phyloP scores from a whole-genome alignment of 345 rosid species.

The Laguncularia racemosa region DNA sequence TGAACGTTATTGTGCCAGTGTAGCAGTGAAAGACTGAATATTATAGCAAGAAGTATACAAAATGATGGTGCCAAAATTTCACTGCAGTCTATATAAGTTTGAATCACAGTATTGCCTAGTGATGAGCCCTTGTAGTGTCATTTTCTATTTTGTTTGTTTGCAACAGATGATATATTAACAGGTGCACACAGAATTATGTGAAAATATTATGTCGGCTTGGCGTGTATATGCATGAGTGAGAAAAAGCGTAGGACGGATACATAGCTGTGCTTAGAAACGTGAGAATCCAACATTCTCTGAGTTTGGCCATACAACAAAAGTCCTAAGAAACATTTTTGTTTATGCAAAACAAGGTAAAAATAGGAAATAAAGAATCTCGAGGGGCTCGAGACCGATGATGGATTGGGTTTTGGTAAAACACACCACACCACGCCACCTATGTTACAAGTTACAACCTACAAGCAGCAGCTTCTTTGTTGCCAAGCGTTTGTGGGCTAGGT shows the following conservation, averaged over 20 bases:
- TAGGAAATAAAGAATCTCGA: constrained; percentile 53
- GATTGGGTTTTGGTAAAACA: not conserved
- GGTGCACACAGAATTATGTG: not conserved
- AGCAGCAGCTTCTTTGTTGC: not conserved
- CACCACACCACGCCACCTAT: too few species aligned
- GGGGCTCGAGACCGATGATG: constrained; percentile 11
- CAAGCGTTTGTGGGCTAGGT: not conserved
- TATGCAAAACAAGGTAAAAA: constrained; percentile 6
- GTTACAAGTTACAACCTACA: too few species aligned
- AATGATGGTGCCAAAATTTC: not conserved
- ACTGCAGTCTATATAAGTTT: not conserved
- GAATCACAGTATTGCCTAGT: constrained; percentile 9
- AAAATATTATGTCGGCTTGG: not conserved
- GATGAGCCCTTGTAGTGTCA: constrained; percentile 5
- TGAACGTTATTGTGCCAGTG: too few species aligned
- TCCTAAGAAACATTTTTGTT: constrained; percentile 9
- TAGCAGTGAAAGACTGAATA: constrained; percentile 5
- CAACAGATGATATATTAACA: not conserved
- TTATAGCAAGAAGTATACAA: constrained; percentile 5
- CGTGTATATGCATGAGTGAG: too few species aligned
- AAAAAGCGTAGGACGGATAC: too few species aligned
- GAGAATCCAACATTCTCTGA: constrained; percentile 35
- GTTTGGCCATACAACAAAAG: constrained; percentile 33
- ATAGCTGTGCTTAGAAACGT: not conserved
- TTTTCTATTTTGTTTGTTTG: constrained; percentile 3